These are phyloP conservation scores for Hymenoscyphus fructigenus DNA, from an alignment of 2,329 filamentous ascomycete genomes.

Conservation along the genomic window DNA sequence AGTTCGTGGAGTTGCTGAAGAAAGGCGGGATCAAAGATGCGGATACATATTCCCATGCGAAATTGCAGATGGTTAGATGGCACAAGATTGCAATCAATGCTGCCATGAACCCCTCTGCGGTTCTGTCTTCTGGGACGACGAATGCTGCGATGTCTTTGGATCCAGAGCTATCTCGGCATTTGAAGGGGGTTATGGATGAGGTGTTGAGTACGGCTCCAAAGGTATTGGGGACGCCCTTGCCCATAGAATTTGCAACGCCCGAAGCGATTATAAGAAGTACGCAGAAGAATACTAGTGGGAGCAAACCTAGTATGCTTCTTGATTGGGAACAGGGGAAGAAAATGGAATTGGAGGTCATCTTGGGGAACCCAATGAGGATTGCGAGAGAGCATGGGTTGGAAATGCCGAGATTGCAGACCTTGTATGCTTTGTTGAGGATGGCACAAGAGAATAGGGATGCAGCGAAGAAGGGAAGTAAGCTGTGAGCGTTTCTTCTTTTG, in stretches of 20 bases:
- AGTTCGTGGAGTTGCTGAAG: conserved; percentile 47
- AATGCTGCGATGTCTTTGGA: conserved; percentile 68
- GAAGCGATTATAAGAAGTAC: conserved; percentile 64
- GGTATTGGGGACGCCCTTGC: conserved; percentile 61
- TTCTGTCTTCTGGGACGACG: conserved; percentile 62
- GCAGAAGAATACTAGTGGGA: conserved; percentile 60
- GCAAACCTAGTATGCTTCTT: conserved; percentile 52
- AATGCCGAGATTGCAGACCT: conserved; percentile 52
- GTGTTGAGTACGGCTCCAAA: conserved; percentile 63
- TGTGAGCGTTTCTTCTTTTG: conserved; percentile 13
- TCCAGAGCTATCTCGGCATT: conserved; percentile 59
- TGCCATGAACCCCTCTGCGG: conserved; percentile 70
- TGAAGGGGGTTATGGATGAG: conserved; percentile 68
- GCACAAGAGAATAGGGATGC: conserved; percentile 44
- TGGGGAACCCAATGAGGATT: conserved; percentile 54
- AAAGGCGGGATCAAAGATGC: conserved; percentile 63
- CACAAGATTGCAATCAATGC: conserved; percentile 78
- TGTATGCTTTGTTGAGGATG: conserved; percentile 55
- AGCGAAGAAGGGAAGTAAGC: conserved; percentile 21
- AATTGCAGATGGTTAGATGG: conserved; percentile 70
- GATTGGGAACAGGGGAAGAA: conserved; percentile 53
- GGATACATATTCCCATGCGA: conserved; percentile 61
- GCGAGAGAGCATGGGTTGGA: conserved; percentile 50
- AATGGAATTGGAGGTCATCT: conserved; percentile 57
- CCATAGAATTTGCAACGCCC: conserved; percentile 57